A percentile compares a stretch with the other conserved stretches of the same genome.
Conservation (phyloP, 2,329 filamentous ascomycete species). For the Dichotomopilus funicola region DNA sequence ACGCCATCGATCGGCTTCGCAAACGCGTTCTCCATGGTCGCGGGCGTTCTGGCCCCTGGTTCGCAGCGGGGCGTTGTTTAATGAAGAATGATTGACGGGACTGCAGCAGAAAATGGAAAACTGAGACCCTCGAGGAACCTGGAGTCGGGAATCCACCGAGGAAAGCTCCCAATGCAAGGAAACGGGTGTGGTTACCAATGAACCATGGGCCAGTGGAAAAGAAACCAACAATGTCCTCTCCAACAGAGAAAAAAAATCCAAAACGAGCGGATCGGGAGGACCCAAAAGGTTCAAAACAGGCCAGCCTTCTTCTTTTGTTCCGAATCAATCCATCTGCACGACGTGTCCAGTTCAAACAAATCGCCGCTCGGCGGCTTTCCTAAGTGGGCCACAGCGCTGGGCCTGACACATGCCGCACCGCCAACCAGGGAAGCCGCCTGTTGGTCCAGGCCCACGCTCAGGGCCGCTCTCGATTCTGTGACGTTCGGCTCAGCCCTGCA, state of each 20-base stretch:
- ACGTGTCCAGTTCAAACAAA: conserved; percentile 24
- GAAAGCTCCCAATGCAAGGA: conserved; percentile 11
- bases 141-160: neutral
- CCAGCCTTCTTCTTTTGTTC: conserved; percentile 7
- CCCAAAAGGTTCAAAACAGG: conserved; percentile 1
- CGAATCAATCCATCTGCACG: conserved; percentile 18
- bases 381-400: conserved; percentile 13
- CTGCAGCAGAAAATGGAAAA: conserved; percentile 2
- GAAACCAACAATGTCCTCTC: conserved; percentile 1
- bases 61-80: conserved; percentile 14
- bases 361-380: conserved; percentile 18
- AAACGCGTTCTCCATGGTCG: conserved; percentile 57
- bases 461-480: neutral
- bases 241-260: conserved; percentile 2
- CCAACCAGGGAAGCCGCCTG: conserved; percentile 7
- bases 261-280: conserved; percentile 13
- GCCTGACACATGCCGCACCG: conserved; percentile 9
- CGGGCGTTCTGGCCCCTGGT: conserved; percentile 11
- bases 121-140: conserved; percentile 1
- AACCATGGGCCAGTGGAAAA: conserved; percentile 13
- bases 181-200: conserved; percentile 9
- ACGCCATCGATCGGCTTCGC: conserved; percentile 52
- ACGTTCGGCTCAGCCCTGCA: conserved; percentile 15
- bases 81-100: conserved; percentile 1
- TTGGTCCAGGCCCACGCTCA: conserved; percentile 8